A percentile compares a stretch with the other conserved stretches of the same genome.
Conservation (phyloP, 2,329 filamentous ascomycete genomes). For the Neocucurbitaria cava region DNA sequence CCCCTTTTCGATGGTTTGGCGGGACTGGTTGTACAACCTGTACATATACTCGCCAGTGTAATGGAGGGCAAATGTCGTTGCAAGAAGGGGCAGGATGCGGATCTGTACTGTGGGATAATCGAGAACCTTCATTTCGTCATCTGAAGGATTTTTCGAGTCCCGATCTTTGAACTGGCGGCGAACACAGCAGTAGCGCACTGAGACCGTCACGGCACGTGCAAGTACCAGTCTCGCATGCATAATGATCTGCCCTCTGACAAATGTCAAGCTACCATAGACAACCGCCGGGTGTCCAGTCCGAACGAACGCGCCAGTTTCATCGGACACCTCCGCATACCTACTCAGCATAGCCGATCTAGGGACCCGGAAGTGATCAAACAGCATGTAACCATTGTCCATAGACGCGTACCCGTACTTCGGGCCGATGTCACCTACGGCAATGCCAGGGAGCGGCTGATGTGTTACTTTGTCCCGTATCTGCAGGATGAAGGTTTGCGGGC, state of each 20-base stretch:
- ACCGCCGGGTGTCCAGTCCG: slow-evolving; percentile 58
- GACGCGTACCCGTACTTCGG: slow-evolving; percentile 62
- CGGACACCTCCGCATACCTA: slow-evolving; percentile 57
- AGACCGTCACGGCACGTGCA: slow-evolving; percentile 61
- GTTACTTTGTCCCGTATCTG: slow-evolving; percentile 59
- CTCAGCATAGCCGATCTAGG: slow-evolving; percentile 59
- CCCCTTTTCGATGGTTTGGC: slow-evolving; percentile 57
- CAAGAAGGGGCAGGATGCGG: slow-evolving; percentile 60
- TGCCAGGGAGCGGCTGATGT: slow-evolving; percentile 55
- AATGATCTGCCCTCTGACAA: slow-evolving; percentile 56
- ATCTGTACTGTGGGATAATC: slow-evolving; percentile 64
- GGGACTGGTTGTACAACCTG: slow-evolving; percentile 55
- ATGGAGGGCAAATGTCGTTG: slow-evolving; percentile 59
- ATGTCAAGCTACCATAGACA: slow-evolving; percentile 60
- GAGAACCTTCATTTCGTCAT: slow-evolving; percentile 55
- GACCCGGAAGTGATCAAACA: slow-evolving; percentile 57
- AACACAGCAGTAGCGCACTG: slow-evolving; percentile 59
- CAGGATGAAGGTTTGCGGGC: slow-evolving; percentile 61
- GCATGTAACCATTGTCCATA: slow-evolving; percentile 63
- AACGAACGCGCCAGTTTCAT: slow-evolving; percentile 54
- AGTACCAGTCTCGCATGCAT: slow-evolving; percentile 61
- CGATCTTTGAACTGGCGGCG: slow-evolving; percentile 59
- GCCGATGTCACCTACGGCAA: slow-evolving; percentile 62
- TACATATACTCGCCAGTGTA: slow-evolving; percentile 60
- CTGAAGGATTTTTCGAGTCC: slow-evolving; percentile 48